These are phyloP conservation scores for Naumovozyma baii DNA, from an alignment of 805 yeast species.

Conservation along the genomic window DNA sequence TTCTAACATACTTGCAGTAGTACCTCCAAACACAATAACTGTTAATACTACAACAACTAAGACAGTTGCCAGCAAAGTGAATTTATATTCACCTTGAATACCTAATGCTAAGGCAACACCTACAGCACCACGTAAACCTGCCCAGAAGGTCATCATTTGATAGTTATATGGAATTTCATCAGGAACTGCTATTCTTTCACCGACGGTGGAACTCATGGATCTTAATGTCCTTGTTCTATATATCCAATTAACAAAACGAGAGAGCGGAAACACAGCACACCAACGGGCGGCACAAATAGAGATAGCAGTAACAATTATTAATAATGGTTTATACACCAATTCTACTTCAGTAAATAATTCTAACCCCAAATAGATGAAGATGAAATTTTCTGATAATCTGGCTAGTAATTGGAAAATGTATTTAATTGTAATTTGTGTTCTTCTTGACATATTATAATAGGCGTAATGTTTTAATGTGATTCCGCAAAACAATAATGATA, in stretches of 20 bases:
- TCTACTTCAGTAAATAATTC: constrained; percentile 94
- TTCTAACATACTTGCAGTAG: constrained; percentile 97
- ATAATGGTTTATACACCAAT: constrained; percentile 83
- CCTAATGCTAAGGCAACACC: constrained; percentile 99
- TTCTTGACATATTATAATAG: constrained; percentile 91
- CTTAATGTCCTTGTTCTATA: constrained; percentile 49
- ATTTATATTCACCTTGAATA: constrained; percentile 84
- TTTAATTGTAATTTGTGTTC: constrained; percentile 94
- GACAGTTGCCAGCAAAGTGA: constrained; percentile 85
- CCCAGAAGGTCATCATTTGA: constrained; percentile 99
- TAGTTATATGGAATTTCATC: constrained; percentile 92
- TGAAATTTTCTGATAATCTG: constrained; percentile 91
- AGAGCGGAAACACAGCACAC: constrained; percentile 94
- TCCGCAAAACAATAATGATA: constrained; percentile 88
- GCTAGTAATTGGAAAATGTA: constrained; percentile 91
- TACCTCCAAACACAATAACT: constrained; percentile 94
- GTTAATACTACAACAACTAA: constrained; percentile 93
- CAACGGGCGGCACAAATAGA: constrained; percentile 93
- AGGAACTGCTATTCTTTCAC: constrained; percentile 34
- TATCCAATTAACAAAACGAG: constrained; percentile 73
- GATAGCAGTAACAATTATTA: constrained; percentile 80
- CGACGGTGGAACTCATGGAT: constrained; percentile 13
- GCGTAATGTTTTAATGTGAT: constrained; percentile 96
- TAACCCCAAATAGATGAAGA: constrained; percentile 87
- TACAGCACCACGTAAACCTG: constrained; percentile 97